Evolutionary conservation across 2,329 filamentous ascomycete species (phyloP).

Genomic region (Stachybotrys chartarum): DNA sequence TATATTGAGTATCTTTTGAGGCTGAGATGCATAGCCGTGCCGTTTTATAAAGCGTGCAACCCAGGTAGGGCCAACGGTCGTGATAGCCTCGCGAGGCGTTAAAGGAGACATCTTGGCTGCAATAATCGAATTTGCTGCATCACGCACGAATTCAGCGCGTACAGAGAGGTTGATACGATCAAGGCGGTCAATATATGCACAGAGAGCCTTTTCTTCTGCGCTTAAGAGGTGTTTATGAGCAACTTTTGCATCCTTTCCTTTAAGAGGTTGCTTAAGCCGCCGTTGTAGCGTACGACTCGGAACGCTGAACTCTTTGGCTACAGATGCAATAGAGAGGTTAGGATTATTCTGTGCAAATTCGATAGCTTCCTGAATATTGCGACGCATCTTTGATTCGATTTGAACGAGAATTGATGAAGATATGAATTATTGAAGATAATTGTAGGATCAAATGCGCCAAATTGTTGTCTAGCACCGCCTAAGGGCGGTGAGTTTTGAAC

Average conservation of each 20-base stretch:
- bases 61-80: conserved; percentile 2
- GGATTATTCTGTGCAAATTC: neutral
- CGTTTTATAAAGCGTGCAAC: conserved; percentile 5
- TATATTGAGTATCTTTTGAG: neutral
- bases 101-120: neutral
- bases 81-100: neutral
- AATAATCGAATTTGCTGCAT: conserved; percentile 6
- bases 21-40: neutral
- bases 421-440: too few species aligned
- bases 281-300: neutral
- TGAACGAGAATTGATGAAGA: neutral
- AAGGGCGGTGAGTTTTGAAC: too few species aligned
- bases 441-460: too few species aligned
- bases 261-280: neutral
- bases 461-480: too few species aligned
- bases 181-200: neutral
- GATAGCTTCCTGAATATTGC: neutral
- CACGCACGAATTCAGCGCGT: neutral
- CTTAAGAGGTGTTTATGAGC: neutral
- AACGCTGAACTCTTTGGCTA: neutral
- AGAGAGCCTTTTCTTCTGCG: neutral
- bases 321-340: neutral
- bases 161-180: neutral
- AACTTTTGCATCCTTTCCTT: neutral
- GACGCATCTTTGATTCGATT: neutral